phyloP scores from a whole-genome alignment of 2,329 filamentous ascomycete species.

The Sarocladiaceae sp. region DNA sequence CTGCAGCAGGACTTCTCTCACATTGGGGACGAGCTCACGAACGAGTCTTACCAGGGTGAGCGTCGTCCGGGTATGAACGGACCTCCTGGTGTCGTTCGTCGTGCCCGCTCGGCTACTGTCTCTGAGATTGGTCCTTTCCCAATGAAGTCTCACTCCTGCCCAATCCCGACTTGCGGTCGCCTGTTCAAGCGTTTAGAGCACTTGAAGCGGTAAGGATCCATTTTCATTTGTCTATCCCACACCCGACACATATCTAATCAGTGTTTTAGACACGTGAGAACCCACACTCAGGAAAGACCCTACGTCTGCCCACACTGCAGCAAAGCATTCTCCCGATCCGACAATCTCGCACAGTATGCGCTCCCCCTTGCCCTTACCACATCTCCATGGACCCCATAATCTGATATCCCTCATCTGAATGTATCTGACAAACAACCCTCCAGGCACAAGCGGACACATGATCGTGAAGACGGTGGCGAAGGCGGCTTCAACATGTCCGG shows the following conservation, averaged over 20 bases:
- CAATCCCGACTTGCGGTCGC: slow-evolving; percentile 95
- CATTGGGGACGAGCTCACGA: slow-evolving; percentile 55
- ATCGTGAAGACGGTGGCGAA: slow-evolving; percentile 56
- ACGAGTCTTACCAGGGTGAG: slow-evolving; percentile 44
- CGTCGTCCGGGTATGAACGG: slow-evolving; percentile 51
- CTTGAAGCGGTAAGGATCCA: slow-evolving; percentile 81
- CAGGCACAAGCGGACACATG: slow-evolving; percentile 78
- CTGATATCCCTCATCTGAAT: not conserved
- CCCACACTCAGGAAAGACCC: slow-evolving; percentile 97
- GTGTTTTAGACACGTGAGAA: slow-evolving; percentile 84
- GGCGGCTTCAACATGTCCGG: slow-evolving; percentile 60
- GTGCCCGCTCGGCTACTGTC: slow-evolving; percentile 89
- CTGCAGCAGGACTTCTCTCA: slow-evolving; percentile 66
- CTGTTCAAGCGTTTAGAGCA: slow-evolving; percentile 99
- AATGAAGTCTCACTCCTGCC: slow-evolving; percentile 96
- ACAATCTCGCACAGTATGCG: slow-evolving; percentile 94
- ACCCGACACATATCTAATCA: slow-evolving; percentile 16
- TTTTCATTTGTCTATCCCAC: slow-evolving; percentile 30
- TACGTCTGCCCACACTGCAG: slow-evolving; percentile 97
- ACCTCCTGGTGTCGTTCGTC: slow-evolving; percentile 61
- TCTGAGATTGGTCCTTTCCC: slow-evolving; percentile 96
- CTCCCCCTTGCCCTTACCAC: slow-evolving; percentile 16
- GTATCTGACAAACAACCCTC: not conserved
- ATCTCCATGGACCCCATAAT: slow-evolving; percentile 9
- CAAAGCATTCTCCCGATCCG: slow-evolving; percentile 97